These are phyloP conservation scores for Alternaria sp. DNA, from an alignment of 2,329 filamentous ascomycete genomes.

Conservation along the genomic window DNA sequence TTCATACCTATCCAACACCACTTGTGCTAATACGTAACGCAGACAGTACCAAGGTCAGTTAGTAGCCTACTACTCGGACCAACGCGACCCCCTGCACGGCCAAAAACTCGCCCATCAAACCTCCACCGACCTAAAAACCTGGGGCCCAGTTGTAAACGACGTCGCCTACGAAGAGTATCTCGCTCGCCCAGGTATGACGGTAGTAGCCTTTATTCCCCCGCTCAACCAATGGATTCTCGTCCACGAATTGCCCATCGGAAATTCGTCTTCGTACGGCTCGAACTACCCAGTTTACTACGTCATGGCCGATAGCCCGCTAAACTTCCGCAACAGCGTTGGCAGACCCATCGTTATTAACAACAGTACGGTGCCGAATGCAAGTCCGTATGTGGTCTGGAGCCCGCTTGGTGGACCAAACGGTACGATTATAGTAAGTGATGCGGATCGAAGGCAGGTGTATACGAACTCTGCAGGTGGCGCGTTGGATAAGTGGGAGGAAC, in stretches of 20 bases:
- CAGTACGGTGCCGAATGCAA: slow-evolving; percentile 27
- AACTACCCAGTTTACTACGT: slow-evolving; percentile 38
- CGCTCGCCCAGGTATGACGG: slow-evolving; percentile 36
- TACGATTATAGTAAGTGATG: slow-evolving; percentile 31
- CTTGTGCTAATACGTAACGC: neutral
- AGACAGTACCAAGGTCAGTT: slow-evolving; percentile 31
- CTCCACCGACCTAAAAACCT: slow-evolving; percentile 28
- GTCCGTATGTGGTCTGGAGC: slow-evolving; percentile 34
- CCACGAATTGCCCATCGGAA: slow-evolving; percentile 31
- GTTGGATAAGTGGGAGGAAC: slow-evolving; percentile 30
- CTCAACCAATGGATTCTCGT: slow-evolving; percentile 35
- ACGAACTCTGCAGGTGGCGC: slow-evolving; percentile 28
- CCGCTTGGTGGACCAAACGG: slow-evolving; percentile 33
- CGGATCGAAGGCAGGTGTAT: slow-evolving; percentile 27
- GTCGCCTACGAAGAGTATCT: slow-evolving; percentile 11
- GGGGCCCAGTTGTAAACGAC: slow-evolving; percentile 34
- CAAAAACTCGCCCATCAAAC: slow-evolving; percentile 38
- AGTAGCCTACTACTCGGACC: slow-evolving; percentile 37
- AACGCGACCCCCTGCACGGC: slow-evolving; percentile 34
- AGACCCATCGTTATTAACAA: slow-evolving; percentile 30
- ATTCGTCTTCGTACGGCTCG: slow-evolving; percentile 22
- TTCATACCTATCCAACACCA: neutral
- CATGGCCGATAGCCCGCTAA: slow-evolving; percentile 27
- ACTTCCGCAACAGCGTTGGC: slow-evolving; percentile 25
- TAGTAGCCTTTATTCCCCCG: slow-evolving; percentile 29